Percentiles rank a stretch among this genome's conserved stretches.
Conservation (phyloP, 257 asterid species). For the Gentiana macrophylla region DNA sequence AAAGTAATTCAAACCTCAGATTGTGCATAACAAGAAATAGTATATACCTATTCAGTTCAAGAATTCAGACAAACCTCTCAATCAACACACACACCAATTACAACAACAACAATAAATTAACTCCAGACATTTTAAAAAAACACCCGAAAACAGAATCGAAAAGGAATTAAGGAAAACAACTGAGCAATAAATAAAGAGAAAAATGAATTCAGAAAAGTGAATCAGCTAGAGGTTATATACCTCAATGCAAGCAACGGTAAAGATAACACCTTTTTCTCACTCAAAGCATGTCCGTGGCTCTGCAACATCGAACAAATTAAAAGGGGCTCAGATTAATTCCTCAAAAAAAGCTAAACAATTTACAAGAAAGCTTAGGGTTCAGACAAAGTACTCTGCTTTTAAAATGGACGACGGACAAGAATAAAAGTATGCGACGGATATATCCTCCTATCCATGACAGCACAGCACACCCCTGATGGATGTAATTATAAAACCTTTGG, state of each 20-base stretch:
- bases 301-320: constrained; percentile 1
- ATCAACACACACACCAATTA: neutral
- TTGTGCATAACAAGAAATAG: neutral
- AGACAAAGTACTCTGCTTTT: neutral
- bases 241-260: constrained; percentile 7
- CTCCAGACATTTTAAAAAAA: neutral
- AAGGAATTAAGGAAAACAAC: neutral
- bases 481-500: neutral
- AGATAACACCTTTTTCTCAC: constrained; percentile 21
- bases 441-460: constrained; percentile 12
- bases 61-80: neutral
- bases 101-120: neutral
- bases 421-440: constrained; percentile 3
- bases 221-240: neutral
- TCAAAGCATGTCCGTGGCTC: constrained; percentile 6
- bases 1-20: constrained; percentile 2
- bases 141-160: neutral
- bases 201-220: constrained; percentile 7
- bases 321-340: constrained; percentile 9
- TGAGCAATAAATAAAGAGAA: neutral
- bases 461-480: neutral
- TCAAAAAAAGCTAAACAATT: neutral
- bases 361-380: constrained; percentile 8
- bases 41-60: neutral
- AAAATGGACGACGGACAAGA: constrained; percentile 4